These are phyloP conservation scores for Ogataea degrootiae DNA, from an alignment of 805 yeast species.

Conservation along the genomic window DNA sequence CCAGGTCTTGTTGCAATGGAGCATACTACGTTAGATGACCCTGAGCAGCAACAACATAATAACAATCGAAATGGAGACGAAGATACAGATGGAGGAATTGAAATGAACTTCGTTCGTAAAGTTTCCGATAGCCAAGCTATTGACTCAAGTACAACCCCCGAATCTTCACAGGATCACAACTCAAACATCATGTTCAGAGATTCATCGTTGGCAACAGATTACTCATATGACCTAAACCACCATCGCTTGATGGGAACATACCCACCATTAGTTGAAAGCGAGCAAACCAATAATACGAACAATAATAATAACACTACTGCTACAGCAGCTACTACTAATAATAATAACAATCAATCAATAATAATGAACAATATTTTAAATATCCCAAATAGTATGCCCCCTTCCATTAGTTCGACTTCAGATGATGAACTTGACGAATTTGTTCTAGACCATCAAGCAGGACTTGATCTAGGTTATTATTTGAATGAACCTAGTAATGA, in stretches of 20 bases:
- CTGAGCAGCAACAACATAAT: neutral
- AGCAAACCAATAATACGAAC: neutral
- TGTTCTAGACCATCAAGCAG: slow-evolving; percentile 1
- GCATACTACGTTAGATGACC: neutral
- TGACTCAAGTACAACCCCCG: neutral
- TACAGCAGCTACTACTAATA: neutral
- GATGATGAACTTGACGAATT: slow-evolving; percentile 23
- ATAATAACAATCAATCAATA: neutral
- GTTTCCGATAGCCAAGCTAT: neutral
- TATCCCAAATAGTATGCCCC: slow-evolving; percentile 33
- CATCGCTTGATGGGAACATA: too few relatives aligned
- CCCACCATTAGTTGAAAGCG: neutral
- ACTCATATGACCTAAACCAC: neutral
- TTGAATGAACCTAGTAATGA: neutral
- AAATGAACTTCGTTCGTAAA: neutral
- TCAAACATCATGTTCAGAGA: neutral
- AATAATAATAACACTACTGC: neutral
- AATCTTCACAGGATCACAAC: neutral
- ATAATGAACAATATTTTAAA: slow-evolving; percentile 29
- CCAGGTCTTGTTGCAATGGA: slow-evolving; percentile 8
- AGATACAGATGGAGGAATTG: neutral
- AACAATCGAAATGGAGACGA: neutral
- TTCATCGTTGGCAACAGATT: neutral
- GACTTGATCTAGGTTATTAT: neutral
- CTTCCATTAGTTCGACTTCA: slow-evolving; percentile 33